Evolutionary conservation across 1,284 basidiomycete species (phyloP), one percentile per base, ranked within the genome.

Genomic region (Apiotrichum akiyoshidainum): DNA sequence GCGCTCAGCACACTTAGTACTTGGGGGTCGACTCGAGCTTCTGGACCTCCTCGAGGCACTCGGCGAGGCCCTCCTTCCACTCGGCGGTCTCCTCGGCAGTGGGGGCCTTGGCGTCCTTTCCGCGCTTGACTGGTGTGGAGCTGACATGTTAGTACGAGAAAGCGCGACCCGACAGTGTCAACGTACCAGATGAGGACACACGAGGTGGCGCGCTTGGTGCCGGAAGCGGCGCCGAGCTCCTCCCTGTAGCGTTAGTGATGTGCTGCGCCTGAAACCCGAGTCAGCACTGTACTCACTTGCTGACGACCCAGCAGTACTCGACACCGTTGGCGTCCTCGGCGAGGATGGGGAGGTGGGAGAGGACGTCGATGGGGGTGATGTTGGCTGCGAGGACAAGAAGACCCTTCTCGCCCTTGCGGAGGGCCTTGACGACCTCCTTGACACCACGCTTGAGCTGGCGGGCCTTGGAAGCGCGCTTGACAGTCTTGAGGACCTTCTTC

Each of bases 321-420:
- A 97, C 89, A 52, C 87, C 84, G 34, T 54, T 57, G 8, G 92
- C 89, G 76, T 99, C 96, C 80, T 99, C 96, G 58, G 91, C 89
- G 70, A 99, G 82, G 35, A 98, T 82, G 16, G 96, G 96, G 56
- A 99, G 83, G 80, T 99, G 96, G 22, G 92, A 94, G 68, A 99
- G 90, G 68, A 99, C 97, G 79, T 99, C 96, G 70, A 99, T 89
- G 26, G 96, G 96, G 50, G 90, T 94, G 74, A 99, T 99, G 79
- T 99, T 96, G 45, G 89, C 94, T 6, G 96, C 96, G 57, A 99
- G 85, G 57, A 99, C 81, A 46, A 99, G 85, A 26, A 99, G 82
- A 19, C 93, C 93, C 81, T 90, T 91, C 77, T 97, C 93, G 56
- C 92, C 92, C 77, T 97, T 97, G 55, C 92, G 84, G 52, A 97